Evolutionary conservation across 129 eudicot genomes (phyloP), one percentile per base, ranked within the genome.

Genomic region (Centella asiatica): DNA sequence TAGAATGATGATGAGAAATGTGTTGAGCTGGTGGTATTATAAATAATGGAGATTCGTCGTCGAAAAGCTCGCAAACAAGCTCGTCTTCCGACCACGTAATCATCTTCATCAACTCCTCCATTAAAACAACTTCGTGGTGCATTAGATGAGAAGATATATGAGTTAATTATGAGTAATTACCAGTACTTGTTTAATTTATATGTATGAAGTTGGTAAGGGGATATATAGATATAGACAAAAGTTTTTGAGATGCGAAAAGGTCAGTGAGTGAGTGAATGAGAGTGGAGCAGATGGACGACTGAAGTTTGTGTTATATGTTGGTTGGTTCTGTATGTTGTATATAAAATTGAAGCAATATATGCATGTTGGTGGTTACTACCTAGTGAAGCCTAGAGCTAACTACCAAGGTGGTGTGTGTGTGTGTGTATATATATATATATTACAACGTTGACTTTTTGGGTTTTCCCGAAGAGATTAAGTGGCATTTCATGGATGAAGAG

Each of bases 271-370:
- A 42, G 5, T 2, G 81, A 44, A n/a, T 51, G 4, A 51, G 23
- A 79, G 88, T 82, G 86, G 95, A 80, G 84, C 50, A 76, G 89
- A 82, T 85, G 68, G 40, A 56, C 75, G 40, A 56, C 75, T 40
- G 57, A 71, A 34, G 66, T 73, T 71, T 64, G 61, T 74, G 42
- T 26, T 48, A 9, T 46, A 17, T 46, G 11, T 46, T 46, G 1
- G 51, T 46, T 46, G 4, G 22, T 9, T 17, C 10, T 46, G 3
- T 45, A 2, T 45, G 50, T 14, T 45, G 3, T 18, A 11, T 45
- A 45, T 45, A 3, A 45, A 4, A 4, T 11, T 13, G 3, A 14
- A 13, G n/a, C 50, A 45, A 18, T 18, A 11, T 24, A 10, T 51
- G 4, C 5, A 10, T 51, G 5, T 23, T 39, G 7, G 65, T 60